These are phyloP conservation scores for Thelephora ganbajun DNA, from an alignment of 768 basidiomycete species.

Conservation along the genomic window DNA sequence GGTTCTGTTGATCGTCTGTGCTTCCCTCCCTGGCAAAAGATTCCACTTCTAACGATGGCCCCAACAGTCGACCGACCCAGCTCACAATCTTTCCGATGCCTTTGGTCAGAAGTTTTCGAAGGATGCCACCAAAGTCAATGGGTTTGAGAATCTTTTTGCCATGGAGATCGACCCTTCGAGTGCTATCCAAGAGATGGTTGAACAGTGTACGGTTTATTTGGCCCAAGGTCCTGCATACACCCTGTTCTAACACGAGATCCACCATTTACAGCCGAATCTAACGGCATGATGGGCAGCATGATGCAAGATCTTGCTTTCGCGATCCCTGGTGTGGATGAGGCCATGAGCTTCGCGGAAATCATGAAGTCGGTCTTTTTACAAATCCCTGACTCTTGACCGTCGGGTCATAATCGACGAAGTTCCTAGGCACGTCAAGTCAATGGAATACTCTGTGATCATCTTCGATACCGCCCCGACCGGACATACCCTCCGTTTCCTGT, in stretches of 20 bases:
- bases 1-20: slow-evolving; percentile 87
- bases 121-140: slow-evolving; percentile 96
- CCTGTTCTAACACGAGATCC: neutral
- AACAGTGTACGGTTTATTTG: slow-evolving; percentile 55
- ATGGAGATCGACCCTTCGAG: slow-evolving; percentile 99
- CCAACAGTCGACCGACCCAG: slow-evolving; percentile 91
- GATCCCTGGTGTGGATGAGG: slow-evolving; percentile 98
- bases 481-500: slow-evolving; percentile 94
- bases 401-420: slow-evolving; percentile 1
- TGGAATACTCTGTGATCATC: slow-evolving; percentile 99
- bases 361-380: slow-evolving; percentile 68
- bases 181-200: slow-evolving; percentile 98
- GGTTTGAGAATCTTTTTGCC: slow-evolving; percentile 90
- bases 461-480: slow-evolving; percentile 99
- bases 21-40: neutral
- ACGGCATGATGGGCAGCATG: slow-evolving; percentile 97
- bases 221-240: neutral
- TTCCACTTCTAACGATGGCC: slow-evolving; percentile 1
- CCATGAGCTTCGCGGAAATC: slow-evolving; percentile 99
- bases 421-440: slow-evolving; percentile 92
- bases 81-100: slow-evolving; percentile 96
- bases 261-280: slow-evolving; percentile 52
- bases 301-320: slow-evolving; percentile 99
- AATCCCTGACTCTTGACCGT: neutral
- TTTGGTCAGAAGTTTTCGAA: slow-evolving; percentile 99